Evolutionary conservation across 768 basidiomycete species (phyloP), one percentile per base, ranked within the genome.

Genomic region (Serendipita sp.): DNA sequence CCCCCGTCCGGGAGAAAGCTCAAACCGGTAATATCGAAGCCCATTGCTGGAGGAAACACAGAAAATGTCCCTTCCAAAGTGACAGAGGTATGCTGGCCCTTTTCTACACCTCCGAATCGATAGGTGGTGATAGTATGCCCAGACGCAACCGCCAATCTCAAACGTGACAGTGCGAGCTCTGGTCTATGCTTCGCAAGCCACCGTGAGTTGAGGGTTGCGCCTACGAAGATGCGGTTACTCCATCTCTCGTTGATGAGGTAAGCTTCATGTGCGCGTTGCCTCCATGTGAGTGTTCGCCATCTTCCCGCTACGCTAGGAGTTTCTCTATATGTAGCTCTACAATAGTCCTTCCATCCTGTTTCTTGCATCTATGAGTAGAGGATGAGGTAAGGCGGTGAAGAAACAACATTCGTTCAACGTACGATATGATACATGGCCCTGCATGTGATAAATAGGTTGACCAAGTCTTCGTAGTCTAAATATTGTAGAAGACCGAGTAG

Each of bases 181-280:
- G 86, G 83, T 63, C 80, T 82, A 3, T 78, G 70, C 66, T 79
- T 85, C 24, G 74, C 75, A 3, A 67, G 16, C 86, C 86, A 88
- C 7, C 78, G 76, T 26, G 74, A 73, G 22, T 82, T 80, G 7
- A 88, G 75, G 1, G 85, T 86, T 1, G 84, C 79, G 2, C 85
- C 84, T 22, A 85, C 71, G 64, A 86, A 86, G 50, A 73, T 67
- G 43, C 70, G 69, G 22, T 66, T 69, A 2, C 72, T 65, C 86
- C 86, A 88, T 13, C 78, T 74, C 2, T 67, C 64, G 68, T 87
- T 84, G 3, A 77, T 69, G 4, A 80, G 68, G 11, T 51, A 11
- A 26, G 11, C 22, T 13, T 51, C 48, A 16, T 26, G 13, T 11
- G 48, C 48, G 16, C 48, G 48, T 24, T 51, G 48, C 22, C 26